Evolutionary conservation across 2,329 filamentous ascomycete genomes (phyloP).

Genomic region (Phaeosphaeria sp.): DNA sequence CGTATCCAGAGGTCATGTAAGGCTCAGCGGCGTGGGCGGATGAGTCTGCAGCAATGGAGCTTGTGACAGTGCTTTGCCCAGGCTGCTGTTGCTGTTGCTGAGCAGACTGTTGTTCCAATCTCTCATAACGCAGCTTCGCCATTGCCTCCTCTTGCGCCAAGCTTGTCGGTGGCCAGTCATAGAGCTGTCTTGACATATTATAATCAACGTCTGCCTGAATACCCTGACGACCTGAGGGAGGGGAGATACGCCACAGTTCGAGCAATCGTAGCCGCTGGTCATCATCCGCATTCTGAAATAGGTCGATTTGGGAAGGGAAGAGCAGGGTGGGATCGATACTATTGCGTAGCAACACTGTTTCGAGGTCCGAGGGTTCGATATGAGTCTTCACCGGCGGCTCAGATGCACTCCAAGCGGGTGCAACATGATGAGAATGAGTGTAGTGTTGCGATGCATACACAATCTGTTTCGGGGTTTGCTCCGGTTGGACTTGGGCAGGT

Average conservation of each 20-base stretch:
- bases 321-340: slow-evolving; percentile 74
- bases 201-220: slow-evolving; percentile 53
- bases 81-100: slow-evolving; percentile 39
- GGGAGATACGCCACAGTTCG: slow-evolving; percentile 85
- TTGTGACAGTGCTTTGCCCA: slow-evolving; percentile 35
- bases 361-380: slow-evolving; percentile 51
- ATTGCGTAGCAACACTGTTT: slow-evolving; percentile 68
- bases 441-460: slow-evolving; percentile 85
- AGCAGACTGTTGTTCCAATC: slow-evolving; percentile 39
- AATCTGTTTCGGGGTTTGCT: slow-evolving; percentile 56
- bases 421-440: slow-evolving; percentile 76
- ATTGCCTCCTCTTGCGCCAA: slow-evolving; percentile 62
- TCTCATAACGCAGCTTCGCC: slow-evolving; percentile 67
- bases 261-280: slow-evolving; percentile 77
- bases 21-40: slow-evolving; percentile 67
- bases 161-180: slow-evolving; percentile 63
- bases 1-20: slow-evolving; percentile 85
- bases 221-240: slow-evolving; percentile 58
- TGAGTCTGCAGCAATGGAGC: slow-evolving; percentile 25
- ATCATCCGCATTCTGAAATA: slow-evolving; percentile 78
- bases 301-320: slow-evolving; percentile 75
- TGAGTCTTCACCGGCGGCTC: slow-evolving; percentile 41
- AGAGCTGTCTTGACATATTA: slow-evolving; percentile 48
- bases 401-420: slow-evolving; percentile 36
- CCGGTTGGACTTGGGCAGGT: slow-evolving; percentile 19